Percentiles rank a stretch among this genome's conserved stretches.
Evolutionary conservation across 345 rosid species (phyloP).

Genomic region (Hibiscus syriacus): DNA sequence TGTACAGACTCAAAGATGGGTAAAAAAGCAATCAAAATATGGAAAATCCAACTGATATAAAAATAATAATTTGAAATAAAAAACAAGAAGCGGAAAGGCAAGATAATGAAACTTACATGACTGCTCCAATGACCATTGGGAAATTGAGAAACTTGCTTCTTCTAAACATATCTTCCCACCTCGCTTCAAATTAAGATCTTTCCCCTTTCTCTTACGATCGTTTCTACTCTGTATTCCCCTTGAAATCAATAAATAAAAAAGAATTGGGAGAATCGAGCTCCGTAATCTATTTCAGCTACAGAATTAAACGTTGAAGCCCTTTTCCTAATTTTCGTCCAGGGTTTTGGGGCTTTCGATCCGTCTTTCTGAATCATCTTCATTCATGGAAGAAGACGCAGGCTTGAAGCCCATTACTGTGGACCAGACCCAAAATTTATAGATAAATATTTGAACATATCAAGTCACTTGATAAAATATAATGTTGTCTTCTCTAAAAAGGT

Average conservation of each 20-base stretch:
- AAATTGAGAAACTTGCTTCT: slow-evolving; percentile 14
- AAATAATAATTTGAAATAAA: neutral
- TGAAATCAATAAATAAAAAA: no score
- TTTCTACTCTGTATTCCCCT: neutral
- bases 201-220: neutral
- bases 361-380: neutral
- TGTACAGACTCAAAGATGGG: neutral
- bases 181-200: neutral
- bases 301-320: no score
- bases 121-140: slow-evolving; percentile 18
- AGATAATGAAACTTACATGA: slow-evolving; percentile 2
- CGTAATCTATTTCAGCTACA: no score
- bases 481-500: no score
- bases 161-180: slow-evolving; percentile 10
- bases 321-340: no score
- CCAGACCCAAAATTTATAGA: no score
- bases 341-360: no score
- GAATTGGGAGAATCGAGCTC: no score
- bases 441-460: no score
- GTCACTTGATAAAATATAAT: no score
- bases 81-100: no score
- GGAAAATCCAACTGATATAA: neutral
- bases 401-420: neutral
- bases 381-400: neutral
- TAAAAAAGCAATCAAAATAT: neutral